Conservation (phyloP, 2,329 filamentous ascomycete species). For the Purpureocillium takamizusanense region DNA sequence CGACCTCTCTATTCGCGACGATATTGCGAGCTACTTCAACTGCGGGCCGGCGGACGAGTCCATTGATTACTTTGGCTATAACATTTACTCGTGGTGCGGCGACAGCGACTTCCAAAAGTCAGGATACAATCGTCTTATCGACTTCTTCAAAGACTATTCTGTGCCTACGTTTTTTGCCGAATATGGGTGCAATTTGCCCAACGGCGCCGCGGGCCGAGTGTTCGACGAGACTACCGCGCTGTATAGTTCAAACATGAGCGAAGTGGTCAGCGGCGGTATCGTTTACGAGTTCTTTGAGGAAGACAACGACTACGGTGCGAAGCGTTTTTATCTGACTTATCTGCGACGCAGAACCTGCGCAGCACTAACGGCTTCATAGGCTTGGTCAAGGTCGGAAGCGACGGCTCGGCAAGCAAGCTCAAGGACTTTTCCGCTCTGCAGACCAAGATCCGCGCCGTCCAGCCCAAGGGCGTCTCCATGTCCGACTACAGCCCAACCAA, state of each 20-base stretch:
- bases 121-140: conserved; percentile 71
- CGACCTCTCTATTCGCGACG: conserved; percentile 69
- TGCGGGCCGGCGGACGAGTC: conserved; percentile 57
- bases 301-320: conserved; percentile 60
- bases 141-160: conserved; percentile 82
- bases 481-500: conserved; percentile 66
- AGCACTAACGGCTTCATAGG: conserved; percentile 27
- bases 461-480: conserved; percentile 57
- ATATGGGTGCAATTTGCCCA: conserved; percentile 80
- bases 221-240: conserved; percentile 82
- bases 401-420: conserved; percentile 53
- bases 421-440: conserved; percentile 68
- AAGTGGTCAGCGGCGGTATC: conserved; percentile 89
- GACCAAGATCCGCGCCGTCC: conserved; percentile 57
- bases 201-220: conserved; percentile 54
- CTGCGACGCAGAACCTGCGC: too few species aligned
- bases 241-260: conserved; percentile 72
- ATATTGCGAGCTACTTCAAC: conserved; percentile 90
- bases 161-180: conserved; percentile 98
- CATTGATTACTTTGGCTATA: conserved; percentile 99
- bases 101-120: conserved; percentile 67
- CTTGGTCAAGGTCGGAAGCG: conserved; percentile 50
- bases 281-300: conserved; percentile 99
- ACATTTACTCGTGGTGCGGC: conserved; percentile 99
- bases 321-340: too few species aligned